Evolutionary conservation across 192 early-diverging fungal genomes (phyloP).

Genomic region (Umbelopsis sp.): DNA sequence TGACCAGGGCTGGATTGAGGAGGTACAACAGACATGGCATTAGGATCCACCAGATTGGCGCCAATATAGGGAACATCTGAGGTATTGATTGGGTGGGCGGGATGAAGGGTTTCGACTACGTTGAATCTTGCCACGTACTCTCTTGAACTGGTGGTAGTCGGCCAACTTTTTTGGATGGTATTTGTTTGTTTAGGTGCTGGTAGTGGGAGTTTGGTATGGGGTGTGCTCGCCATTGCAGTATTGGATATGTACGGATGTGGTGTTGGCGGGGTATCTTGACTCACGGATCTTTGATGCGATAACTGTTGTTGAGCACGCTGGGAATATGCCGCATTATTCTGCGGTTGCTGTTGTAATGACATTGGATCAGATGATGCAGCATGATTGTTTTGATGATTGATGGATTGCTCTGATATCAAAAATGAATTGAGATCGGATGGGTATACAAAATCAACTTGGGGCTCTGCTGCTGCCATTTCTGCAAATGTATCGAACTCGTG

Average conservation of each 20-base stretch:
- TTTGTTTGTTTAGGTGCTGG: conserved; percentile 11
- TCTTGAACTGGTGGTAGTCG: conserved; percentile 6
- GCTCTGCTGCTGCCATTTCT: conserved; percentile 10
- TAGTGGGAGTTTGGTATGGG: conserved; percentile 8
- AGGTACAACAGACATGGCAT: conserved; percentile 6
- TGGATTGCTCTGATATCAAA: conserved; percentile 9
- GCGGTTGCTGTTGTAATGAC: neutral
- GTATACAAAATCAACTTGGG: conserved; percentile 15
- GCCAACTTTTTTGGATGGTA: conserved; percentile 14
- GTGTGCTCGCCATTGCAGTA: conserved; percentile 8
- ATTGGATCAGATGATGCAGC: conserved; percentile 1
- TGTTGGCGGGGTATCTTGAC: conserved; percentile 16
- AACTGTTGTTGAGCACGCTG: conserved; percentile 20
- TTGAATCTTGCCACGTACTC: conserved; percentile 2
- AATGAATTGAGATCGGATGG: conserved; percentile 8
- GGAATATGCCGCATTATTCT: conserved; percentile 13
- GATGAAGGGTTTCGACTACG: conserved; percentile 6
- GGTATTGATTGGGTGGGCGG: neutral
- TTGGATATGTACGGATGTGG: conserved; percentile 14
- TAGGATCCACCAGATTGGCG: conserved; percentile 8
- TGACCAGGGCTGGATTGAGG: neutral
- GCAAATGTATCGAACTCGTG: neutral
- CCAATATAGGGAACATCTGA: conserved; percentile 14
- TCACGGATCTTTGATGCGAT: conserved; percentile 11
- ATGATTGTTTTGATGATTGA: conserved; percentile 8